Evolutionary conservation across 2,329 filamentous ascomycete genomes (phyloP), one percentile per base, ranked within the genome.

Genomic region (Magnaporthales sp.): DNA sequence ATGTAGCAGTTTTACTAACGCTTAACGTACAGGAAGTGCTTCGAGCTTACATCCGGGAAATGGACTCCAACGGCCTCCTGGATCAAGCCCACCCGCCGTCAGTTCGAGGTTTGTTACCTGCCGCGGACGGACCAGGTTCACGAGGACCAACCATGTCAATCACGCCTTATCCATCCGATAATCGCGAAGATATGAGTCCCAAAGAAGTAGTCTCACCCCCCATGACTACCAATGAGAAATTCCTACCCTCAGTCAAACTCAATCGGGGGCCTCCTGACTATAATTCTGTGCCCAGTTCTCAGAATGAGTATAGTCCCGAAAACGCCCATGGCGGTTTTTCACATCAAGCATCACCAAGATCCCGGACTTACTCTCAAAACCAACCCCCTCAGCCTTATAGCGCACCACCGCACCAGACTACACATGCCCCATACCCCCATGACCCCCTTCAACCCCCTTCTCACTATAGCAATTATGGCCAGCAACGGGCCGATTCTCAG

Each of bases 41-140:
- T 27, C 80, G 84, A 68, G 84, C 86, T 24, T 88, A 89, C 71
- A 86, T 89, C 58, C 83, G 84, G 46, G 83, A 86, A 71, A 80
- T 88, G 68, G 83, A 86, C 69, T 80, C 84, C 56, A 78, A 81
- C 66, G 77, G 78, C 46, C 74, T 75, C n/a, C 72, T 76, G 13
- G 78, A 79, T 54, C 79, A 77, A 26, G 80, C 79, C 29, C 74
- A 76, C 38, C 80, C 80, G 13, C 82, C 83, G 2, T 82, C 83
- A 1, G 79, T 85, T 15, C 80, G 84, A 66, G 83, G 84, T 0
- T 77, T 87, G 10, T 77, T 87, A 60, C 62, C 9, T 62, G 67
- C 30, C n/a, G 81, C 83, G 69, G 77, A 78, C 46, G 76, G 78
- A 65, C 75, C 75, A 66, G 71, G 72, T 62, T 66, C 66, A 66